A percentile compares a stretch with the other conserved stretches of the same genome.
Conservation (phyloP, 805 yeast genomes). For the Schwanniomyces polymorphus region DNA sequence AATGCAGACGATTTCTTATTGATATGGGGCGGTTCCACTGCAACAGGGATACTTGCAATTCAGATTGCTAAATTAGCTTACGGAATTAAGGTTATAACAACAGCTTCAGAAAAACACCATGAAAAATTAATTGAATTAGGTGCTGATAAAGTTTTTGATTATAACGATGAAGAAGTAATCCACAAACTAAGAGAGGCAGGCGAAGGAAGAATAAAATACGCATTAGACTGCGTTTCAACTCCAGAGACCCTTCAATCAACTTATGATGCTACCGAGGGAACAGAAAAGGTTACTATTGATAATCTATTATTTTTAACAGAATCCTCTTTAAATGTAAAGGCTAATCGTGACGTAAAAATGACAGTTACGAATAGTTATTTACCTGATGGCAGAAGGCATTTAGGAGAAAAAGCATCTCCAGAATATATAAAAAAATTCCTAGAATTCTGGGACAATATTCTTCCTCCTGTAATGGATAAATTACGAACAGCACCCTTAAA, state of each 20-base stretch:
- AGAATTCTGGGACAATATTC: constrained; percentile 20
- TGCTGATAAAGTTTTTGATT: constrained; percentile 53
- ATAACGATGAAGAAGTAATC: constrained; percentile 45
- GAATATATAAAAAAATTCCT: constrained; percentile 11
- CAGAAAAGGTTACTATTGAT: constrained; percentile 9
- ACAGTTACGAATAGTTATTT: constrained; percentile 13
- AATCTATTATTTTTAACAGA: constrained; percentile 12
- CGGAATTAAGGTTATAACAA: constrained; percentile 33
- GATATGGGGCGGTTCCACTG: constrained; percentile 68
- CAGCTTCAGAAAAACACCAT: constrained; percentile 51
- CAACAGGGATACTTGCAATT: constrained; percentile 57
- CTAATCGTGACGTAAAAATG: constrained; percentile 11
- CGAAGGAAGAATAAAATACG: constrained; percentile 27
- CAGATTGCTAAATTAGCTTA: constrained; percentile 49
- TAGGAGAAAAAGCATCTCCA: constrained; percentile 5
- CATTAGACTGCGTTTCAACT: constrained; percentile 28
- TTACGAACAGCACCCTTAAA: constrained; percentile 19
- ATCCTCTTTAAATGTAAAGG: constrained; percentile 5
- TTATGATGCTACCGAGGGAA: constrained; percentile 15
- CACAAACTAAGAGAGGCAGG: constrained; percentile 38
- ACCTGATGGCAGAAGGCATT: constrained; percentile 10
- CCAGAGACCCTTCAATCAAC: constrained; percentile 11
- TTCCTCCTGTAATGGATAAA: constrained; percentile 16
- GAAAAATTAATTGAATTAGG: constrained; percentile 44
- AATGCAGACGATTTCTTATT: constrained; percentile 33